A percentile compares a stretch with the other conserved stretches of the same genome.
Conservation (phyloP, 2,329 filamentous ascomycete genomes). For the Cadophora gregata region DNA sequence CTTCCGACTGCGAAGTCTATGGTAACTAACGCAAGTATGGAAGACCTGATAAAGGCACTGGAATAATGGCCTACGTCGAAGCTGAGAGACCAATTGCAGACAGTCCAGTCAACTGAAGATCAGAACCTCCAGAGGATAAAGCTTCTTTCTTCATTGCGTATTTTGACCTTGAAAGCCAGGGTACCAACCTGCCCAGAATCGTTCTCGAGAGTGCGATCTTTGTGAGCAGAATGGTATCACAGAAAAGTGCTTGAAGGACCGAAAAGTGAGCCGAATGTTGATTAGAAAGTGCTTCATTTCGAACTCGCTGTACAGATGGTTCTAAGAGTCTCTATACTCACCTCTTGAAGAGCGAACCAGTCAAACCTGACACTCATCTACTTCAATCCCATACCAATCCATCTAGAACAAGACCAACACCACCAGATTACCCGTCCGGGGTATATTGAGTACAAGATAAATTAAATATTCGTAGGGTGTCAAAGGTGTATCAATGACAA, state of each 20-base stretch:
- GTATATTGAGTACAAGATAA: constrained; percentile 2
- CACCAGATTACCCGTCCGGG: neutral
- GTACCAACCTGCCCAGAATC: too few relatives aligned
- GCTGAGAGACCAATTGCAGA: too few relatives aligned
- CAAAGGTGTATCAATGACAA: neutral
- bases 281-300: neutral
- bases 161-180: too few relatives aligned
- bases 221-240: too few relatives aligned
- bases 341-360: neutral
- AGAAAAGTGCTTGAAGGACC: neutral
- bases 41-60: too few relatives aligned
- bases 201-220: too few relatives aligned
- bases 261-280: neutral
- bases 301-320: neutral
- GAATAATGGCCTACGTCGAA: too few relatives aligned
- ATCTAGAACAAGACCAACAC: neutral
- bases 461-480: neutral
- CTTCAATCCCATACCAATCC: neutral
- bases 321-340: neutral
- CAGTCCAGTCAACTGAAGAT: too few relatives aligned
- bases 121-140: too few relatives aligned
- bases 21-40: too few relatives aligned
- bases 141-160: too few relatives aligned
- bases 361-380: neutral
- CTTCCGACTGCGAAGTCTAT: too few relatives aligned